These are phyloP conservation scores for Blastobotrys elegans DNA, from an alignment of 1,139 yeast genomes.

Conservation along the genomic window DNA sequence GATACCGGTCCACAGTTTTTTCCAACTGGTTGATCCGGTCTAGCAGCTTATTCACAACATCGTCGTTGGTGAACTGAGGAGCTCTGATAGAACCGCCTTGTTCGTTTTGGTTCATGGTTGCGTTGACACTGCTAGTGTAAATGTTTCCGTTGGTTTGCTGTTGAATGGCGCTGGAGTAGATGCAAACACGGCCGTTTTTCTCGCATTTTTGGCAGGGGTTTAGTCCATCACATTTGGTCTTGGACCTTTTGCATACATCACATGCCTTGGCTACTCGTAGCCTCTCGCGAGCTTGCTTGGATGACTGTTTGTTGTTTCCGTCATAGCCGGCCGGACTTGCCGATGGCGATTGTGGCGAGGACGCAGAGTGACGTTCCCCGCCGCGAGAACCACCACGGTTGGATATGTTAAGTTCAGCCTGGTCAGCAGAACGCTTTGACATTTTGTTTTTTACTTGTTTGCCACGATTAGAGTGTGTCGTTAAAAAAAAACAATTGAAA, in stretches of 20 bases:
- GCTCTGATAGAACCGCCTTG: not conserved
- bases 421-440: no score
- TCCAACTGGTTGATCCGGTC: constrained; percentile 11
- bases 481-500: no score
- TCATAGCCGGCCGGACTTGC: not conserved
- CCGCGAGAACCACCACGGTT: no score
- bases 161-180: constrained; percentile 19
- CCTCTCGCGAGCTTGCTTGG: constrained; percentile 16
- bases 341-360: no score
- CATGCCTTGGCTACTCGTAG: constrained; percentile 51
- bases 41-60: constrained; percentile 3
- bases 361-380: no score
- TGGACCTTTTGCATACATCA: constrained; percentile 54
- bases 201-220: constrained; percentile 51
- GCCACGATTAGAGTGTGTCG: no score
- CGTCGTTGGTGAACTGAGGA: not conserved
- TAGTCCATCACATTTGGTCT: constrained; percentile 58
- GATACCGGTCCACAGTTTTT: constrained; percentile 1
- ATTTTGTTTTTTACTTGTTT: no score
- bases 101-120: not conserved
- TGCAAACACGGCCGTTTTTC: constrained; percentile 43
- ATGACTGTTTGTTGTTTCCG: not conserved
- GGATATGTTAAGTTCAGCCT: no score
- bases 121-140: not conserved
- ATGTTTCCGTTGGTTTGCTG: not conserved